Evolutionary conservation across 352 stramenopile species (phyloP).

Genomic region (Globisporangium cederbergense): DNA sequence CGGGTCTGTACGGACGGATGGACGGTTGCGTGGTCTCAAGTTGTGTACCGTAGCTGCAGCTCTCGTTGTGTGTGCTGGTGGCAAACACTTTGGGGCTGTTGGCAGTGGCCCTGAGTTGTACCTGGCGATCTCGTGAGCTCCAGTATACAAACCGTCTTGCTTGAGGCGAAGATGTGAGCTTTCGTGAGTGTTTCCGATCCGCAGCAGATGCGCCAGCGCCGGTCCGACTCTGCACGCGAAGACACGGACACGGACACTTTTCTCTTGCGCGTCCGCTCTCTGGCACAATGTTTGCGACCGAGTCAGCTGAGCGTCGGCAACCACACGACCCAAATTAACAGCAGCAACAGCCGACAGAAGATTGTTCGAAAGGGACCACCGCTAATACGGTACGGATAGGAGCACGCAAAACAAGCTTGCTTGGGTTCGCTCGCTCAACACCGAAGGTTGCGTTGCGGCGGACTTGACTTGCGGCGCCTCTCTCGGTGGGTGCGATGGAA

Average conservation of each 20-base stretch:
- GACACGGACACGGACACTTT: neutral
- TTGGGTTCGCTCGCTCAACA: neutral
- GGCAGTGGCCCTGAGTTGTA: neutral
- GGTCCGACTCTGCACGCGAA: neutral
- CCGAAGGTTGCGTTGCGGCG: neutral
- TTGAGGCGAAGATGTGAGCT: neutral
- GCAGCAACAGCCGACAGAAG: neutral
- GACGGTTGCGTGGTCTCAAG: too few species aligned
- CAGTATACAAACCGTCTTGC: conserved; percentile 2
- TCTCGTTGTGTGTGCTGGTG: neutral
- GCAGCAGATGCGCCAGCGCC: neutral
- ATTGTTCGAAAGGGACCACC: neutral
- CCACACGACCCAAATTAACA: neutral
- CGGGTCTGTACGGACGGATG: neutral
- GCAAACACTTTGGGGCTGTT: neutral
- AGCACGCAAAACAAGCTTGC: neutral
- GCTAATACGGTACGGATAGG: neutral
- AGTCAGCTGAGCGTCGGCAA: conserved; percentile 5
- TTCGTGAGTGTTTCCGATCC: conserved; percentile 1
- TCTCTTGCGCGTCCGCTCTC: neutral
- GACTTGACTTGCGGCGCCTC: neutral
- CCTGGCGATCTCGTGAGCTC: neutral
- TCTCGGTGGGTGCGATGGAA: conserved; percentile 1
- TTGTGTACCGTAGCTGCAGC: neutral
- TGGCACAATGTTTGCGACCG: conserved; percentile 7